phyloP scores from a whole-genome alignment of 495 filamentous ascomycete species.

The Neurospora sp. region DNA sequence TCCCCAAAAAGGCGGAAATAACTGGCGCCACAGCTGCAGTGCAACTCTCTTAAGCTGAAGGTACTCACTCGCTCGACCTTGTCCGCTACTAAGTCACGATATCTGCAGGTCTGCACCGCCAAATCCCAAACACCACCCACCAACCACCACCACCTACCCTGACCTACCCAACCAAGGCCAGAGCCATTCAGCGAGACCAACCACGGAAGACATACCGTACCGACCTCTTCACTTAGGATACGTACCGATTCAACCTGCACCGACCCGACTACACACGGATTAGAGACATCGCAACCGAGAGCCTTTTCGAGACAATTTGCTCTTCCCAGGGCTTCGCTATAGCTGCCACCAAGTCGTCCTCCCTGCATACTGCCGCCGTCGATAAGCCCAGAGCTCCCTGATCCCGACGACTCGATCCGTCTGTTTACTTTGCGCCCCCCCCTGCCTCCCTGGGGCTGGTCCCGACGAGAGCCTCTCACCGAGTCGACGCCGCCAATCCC shows the following conservation, averaged over 20 bases:
- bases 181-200: neutral
- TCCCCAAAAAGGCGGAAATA: neutral
- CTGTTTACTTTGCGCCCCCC: neutral
- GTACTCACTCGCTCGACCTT: neutral
- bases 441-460: neutral
- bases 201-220: neutral
- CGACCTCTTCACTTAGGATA: neutral
- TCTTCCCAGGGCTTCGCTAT: neutral
- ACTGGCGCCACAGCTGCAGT: neutral
- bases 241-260: neutral
- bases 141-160: neutral
- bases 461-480: neutral
- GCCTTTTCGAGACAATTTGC: neutral
- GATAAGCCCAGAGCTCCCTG: neutral
- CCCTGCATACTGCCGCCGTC: neutral
- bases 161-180: neutral
- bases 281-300: neutral
- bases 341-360: neutral
- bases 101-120: neutral
- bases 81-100: neutral
- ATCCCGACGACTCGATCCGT: neutral
- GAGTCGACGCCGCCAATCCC: neutral
- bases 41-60: neutral
- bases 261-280: neutral
- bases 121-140: neutral